Base-by-base conservation (phyloP, 352 stramenopile genomes). In the Globisporangium carolinianum region DNA sequence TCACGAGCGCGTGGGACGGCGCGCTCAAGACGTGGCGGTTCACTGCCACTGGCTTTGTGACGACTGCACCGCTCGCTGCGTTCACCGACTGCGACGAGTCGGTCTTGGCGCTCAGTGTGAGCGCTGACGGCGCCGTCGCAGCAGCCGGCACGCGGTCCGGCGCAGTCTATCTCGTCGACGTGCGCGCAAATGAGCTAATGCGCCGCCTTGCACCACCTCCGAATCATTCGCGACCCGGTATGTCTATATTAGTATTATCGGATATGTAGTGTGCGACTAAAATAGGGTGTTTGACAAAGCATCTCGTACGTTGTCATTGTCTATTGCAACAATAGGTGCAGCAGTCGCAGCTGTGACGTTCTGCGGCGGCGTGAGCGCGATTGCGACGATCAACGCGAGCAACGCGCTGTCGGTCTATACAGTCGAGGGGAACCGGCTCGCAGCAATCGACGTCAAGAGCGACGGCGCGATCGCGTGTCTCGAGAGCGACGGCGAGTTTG, bases 11-110 rank as follows among this genome's bases (percentile, higher is more conserved):
- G 6, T 89, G 66, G 75, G 83, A 94, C 61, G 77, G 77, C 0
- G 87, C 82, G 1, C 75, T 94, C 51, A 94, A 90, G 66, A 68
- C 86, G 63, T 92, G 82, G 82, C 82, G 90, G 42, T 90, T 80
- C 64, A 84, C 82, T 14, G 59, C 77, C 1, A 82, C 79, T 5
- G 80, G 80, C 0, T 24, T 24, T 24, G 82, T 94, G 51, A 76
- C 80, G 4, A 72, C 73, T 9, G 76, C 71, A 4, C 84, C 84
- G 12, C 53, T 92, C 15, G 75, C 67, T 58, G 77, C 71, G 1
- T 91, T 85, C 58, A 88, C 87, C 73, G 82, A 91, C 47, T 89
- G 79, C 47, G 84, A 91, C 54, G 83, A 89, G 35, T 79, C 82
- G 0, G 70, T 94, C 2, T 57, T 87, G 32, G 69, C 71, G 55